These are phyloP conservation scores for Exobasidium cylindrosporum DNA, from an alignment of 1,284 basidiomycete genomes.

Conservation along the genomic window DNA sequence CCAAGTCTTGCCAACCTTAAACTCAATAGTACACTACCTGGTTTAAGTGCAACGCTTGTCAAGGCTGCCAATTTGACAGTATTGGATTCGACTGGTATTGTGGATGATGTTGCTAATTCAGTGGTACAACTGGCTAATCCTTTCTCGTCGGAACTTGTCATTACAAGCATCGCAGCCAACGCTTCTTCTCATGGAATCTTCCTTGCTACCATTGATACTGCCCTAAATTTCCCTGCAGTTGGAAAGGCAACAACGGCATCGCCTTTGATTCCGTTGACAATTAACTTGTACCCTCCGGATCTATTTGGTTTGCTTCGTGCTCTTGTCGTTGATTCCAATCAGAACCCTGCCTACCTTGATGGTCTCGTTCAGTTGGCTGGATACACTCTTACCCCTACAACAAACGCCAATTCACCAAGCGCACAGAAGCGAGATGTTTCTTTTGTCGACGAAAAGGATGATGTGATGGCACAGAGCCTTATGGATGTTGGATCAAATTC, in stretches of 20 bases:
- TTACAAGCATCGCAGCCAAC: conserved; percentile 66
- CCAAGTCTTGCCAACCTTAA: conserved; percentile 67
- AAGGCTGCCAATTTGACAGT: conserved; percentile 64
- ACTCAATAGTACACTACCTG: conserved; percentile 66
- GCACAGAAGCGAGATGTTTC: conserved; percentile 10
- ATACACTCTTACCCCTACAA: conserved; percentile 63
- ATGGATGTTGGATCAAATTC: conserved; percentile 50
- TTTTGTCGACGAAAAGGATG: conserved; percentile 35
- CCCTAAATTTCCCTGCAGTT: conserved; percentile 62
- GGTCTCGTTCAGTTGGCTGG: conserved; percentile 70
- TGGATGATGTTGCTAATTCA: conserved; percentile 68
- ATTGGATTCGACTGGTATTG: conserved; percentile 66
- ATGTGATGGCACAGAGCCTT: conserved; percentile 35
- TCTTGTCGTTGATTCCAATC: conserved; percentile 66
- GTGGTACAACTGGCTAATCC: conserved; percentile 68
- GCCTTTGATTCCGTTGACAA: conserved; percentile 64
- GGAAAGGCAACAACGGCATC: conserved; percentile 65
- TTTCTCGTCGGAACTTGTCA: conserved; percentile 65
- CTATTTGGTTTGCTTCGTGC: conserved; percentile 70
- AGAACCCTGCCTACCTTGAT: conserved; percentile 67
- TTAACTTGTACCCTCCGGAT: conserved; percentile 71
- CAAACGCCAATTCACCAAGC: conserved; percentile 8
- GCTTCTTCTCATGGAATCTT: conserved; percentile 67
- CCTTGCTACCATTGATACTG: conserved; percentile 66
- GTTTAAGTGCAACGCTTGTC: conserved; percentile 64